These are phyloP conservation scores for Skeletonema potamos DNA, from an alignment of 108 stramenopile genomes.

Conservation along the genomic window DNA sequence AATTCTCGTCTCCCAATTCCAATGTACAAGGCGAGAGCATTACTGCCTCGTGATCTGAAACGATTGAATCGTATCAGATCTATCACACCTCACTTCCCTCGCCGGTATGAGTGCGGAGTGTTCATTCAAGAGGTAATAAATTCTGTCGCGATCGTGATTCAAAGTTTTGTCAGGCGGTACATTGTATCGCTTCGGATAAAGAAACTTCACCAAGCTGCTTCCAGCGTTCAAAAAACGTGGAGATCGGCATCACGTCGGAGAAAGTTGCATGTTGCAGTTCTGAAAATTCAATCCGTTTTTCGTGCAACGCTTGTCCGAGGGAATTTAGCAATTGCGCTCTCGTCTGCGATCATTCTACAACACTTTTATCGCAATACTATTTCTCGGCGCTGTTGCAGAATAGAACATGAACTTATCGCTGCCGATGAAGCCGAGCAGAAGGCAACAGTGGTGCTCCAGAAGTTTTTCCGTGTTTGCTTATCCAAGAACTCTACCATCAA, in stretches of 20 bases:
- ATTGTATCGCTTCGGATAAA: constrained; percentile 9
- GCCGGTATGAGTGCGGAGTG: constrained; percentile 33
- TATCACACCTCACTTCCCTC: constrained; percentile 32
- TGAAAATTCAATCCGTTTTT: not conserved
- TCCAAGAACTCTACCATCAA: not conserved
- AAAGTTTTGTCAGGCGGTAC: constrained; percentile 29
- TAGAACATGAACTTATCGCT: not conserved
- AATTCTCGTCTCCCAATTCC: not conserved
- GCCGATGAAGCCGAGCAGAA: not conserved
- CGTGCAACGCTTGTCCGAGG: not conserved
- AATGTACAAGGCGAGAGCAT: constrained; percentile 20
- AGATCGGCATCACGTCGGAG: not conserved
- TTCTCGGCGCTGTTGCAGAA: not conserved
- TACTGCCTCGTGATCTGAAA: constrained; percentile 26
- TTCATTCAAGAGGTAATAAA: constrained; percentile 43
- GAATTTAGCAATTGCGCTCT: not conserved
- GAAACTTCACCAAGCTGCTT: not conserved
- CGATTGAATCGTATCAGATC: constrained; percentile 30
- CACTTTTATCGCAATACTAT: too few species aligned
- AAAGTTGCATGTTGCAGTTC: not conserved
- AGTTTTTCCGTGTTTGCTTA: not conserved
- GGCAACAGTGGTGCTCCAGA: not conserved
- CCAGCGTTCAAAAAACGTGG: not conserved
- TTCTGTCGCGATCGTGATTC: constrained; percentile 41
- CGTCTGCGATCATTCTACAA: not conserved